Evolutionary conservation across 2,329 filamentous ascomycete genomes (phyloP), one percentile per base, ranked within the genome.

Genomic region (Spiromastix sp.): DNA sequence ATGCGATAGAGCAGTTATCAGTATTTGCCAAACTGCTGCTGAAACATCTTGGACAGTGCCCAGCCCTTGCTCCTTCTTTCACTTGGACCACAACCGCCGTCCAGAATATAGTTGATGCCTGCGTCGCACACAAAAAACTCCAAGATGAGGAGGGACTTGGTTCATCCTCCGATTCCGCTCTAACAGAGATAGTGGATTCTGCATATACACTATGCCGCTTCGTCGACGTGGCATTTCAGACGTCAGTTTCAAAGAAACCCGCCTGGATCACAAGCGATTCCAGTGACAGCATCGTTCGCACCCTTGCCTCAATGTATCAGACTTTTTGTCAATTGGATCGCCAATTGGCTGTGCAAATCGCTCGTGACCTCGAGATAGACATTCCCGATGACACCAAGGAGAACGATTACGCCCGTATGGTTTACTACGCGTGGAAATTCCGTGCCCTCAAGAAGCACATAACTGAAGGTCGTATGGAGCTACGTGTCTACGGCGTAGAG

Each of bases 381-480:
- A 40, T 58, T 8, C 55, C 59, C 4, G 50, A 54, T n/a, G 44
- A 45, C 18, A 36, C 46, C 5, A 41, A 34, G 12, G 26, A 36
- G 9, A 45, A 49, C 20, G 55, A 61, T 24, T 46, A 50, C 15
- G 43, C 56, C 4, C 44, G 46, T 16, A 56, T 66, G 9, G 48
- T 65, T 22, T 44, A 49, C 51, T 61, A 71, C 48, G 65, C 61
- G 20, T 93, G 83, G 79, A 79, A 76, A 33, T 77, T 94, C 47
- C 66, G 67, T 28, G 64, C 80, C 2, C 64, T 83, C 34, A 76
- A 75, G 47, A 80, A 75, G 45, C 77, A 89, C 45, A 79, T 95
- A 34, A 77, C 73, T 49, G 89, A 84, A 38, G 80, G 83, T 22
- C 84, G 89, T 49, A 94, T 96, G 85, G 85, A 93, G 51, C 67